A percentile compares a stretch with the other conserved stretches of the same genome.
Evolutionary conservation across 306 rosid species (phyloP).

Genomic region (Castanea sativa): DNA sequence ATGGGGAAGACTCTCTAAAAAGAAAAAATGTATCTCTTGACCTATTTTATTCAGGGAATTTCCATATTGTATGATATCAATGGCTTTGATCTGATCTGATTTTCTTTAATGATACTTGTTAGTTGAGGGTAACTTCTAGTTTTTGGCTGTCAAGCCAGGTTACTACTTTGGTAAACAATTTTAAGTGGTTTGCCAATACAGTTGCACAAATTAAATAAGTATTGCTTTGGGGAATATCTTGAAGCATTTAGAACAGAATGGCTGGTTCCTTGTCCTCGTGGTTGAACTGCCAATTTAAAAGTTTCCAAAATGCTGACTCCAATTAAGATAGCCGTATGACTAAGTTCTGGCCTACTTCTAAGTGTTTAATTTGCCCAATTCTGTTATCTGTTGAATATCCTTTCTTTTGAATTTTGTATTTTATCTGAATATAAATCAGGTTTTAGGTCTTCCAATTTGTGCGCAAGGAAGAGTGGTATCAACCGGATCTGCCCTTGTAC

Average conservation of each 20-base stretch:
- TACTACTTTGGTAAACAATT: background rate
- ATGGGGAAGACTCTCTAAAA: background rate
- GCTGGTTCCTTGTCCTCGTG: background rate
- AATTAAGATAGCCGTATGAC: background rate
- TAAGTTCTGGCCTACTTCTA: background rate
- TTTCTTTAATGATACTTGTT: background rate
- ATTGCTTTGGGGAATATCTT: background rate
- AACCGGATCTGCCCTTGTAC: constrained; percentile 44
- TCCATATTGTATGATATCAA: background rate
- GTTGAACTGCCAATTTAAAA: background rate
- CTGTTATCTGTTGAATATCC: background rate
- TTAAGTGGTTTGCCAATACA: background rate
- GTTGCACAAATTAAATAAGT: background rate
- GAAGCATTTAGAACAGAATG: background rate
- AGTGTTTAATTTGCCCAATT: background rate
- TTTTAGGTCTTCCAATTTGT: constrained; percentile 63
- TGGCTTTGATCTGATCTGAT: background rate
- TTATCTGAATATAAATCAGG: constrained; percentile 23
- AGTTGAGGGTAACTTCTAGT: background rate
- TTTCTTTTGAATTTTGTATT: background rate
- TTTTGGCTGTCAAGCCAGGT: background rate
- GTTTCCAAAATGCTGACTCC: background rate
- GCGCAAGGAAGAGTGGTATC: constrained; percentile 44
- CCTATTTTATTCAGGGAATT: background rate
- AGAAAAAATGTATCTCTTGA: background rate